Percentiles rank a stretch among this genome's conserved stretches.
These are phyloP conservation scores for Ophiocordyceps unilateralis DNA, from an alignment of 2,329 filamentous ascomycete genomes.

Conservation along the genomic window DNA sequence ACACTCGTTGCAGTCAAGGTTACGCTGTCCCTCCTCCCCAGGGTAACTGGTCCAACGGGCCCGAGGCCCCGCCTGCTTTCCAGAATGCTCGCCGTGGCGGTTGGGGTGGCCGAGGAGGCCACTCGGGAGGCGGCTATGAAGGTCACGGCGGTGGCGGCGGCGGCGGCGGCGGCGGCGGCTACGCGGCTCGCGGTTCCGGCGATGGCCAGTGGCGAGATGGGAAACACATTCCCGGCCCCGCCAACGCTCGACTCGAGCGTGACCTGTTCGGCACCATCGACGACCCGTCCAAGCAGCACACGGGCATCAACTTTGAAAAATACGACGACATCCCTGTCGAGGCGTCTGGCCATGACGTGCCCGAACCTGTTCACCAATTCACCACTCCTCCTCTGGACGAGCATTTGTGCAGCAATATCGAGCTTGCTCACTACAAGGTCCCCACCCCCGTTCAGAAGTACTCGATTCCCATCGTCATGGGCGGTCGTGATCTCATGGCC, in stretches of 20 bases:
- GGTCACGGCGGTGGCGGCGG: conserved; percentile 42
- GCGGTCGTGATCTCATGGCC: conserved; percentile 94
- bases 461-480: conserved; percentile 97
- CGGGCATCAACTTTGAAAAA: conserved; percentile 99
- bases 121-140: conserved; percentile 18
- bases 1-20: conserved; percentile 5
- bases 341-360: conserved; percentile 83
- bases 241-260: conserved; percentile 80
- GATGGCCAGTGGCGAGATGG: conserved; percentile 95
- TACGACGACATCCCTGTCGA: conserved; percentile 99
- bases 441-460: conserved; percentile 98
- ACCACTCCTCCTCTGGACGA: conserved; percentile 90
- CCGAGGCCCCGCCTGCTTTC: conserved; percentile 4
- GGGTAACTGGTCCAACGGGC: conserved; percentile 15
- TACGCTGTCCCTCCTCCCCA: conserved; percentile 13
- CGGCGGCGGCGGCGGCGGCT: conserved; percentile 18
- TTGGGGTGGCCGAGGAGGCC: conserved; percentile 17
- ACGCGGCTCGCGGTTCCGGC: conserved; percentile 61
- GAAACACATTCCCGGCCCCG: conserved; percentile 82
- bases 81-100: conserved; percentile 16
- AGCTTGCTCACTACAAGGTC: conserved; percentile 82
- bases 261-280: conserved; percentile 87
- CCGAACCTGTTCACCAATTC: conserved; percentile 80
- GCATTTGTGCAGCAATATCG: conserved; percentile 84
- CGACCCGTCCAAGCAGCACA: conserved; percentile 88